Conservation (phyloP, 805 yeast species). For the Starmera amethionina region DNA sequence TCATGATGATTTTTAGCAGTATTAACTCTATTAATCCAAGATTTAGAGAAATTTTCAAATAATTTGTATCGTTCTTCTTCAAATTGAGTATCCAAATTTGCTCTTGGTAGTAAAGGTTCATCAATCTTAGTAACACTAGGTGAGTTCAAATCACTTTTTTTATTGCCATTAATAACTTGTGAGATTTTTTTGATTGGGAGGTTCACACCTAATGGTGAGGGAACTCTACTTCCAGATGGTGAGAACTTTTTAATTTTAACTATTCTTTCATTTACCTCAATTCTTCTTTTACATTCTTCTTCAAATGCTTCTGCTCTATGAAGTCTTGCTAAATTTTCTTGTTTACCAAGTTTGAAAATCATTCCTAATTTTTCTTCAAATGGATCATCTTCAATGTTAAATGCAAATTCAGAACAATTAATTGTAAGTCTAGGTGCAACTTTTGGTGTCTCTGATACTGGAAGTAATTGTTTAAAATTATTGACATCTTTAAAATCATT, state of each 20-base stretch:
- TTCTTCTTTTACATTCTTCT: constrained; percentile 7
- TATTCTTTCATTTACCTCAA: not conserved
- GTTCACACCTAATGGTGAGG: not conserved
- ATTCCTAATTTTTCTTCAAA: constrained; percentile 53
- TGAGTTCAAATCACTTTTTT: not conserved
- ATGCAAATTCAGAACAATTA: constrained; percentile 29
- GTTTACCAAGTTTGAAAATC: constrained; percentile 45
- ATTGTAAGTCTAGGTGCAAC: constrained; percentile 34
- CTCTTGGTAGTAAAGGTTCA: constrained; percentile 18
- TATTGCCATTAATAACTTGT: not conserved
- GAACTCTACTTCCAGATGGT: not conserved
- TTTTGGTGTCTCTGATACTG: constrained; percentile 18
- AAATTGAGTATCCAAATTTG: constrained; percentile 26
- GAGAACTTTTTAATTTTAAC: constrained; percentile 3
- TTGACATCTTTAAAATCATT: constrained; percentile 30
- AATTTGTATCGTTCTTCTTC: constrained; percentile 17
- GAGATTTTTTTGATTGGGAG: not conserved
- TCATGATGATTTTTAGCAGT: constrained; percentile 13
- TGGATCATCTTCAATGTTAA: constrained; percentile 53
- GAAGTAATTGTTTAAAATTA: constrained; percentile 15
- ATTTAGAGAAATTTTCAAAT: constrained; percentile 27
- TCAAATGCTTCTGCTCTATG: constrained; percentile 25
- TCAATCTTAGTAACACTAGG: constrained; percentile 11
- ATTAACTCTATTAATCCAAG: constrained; percentile 27
- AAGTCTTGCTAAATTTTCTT: constrained; percentile 46